Percentiles rank a stretch among this genome's conserved stretches.
phyloP scores from a whole-genome alignment of 257 asterid genomes.

The Leonotis leonurus region DNA sequence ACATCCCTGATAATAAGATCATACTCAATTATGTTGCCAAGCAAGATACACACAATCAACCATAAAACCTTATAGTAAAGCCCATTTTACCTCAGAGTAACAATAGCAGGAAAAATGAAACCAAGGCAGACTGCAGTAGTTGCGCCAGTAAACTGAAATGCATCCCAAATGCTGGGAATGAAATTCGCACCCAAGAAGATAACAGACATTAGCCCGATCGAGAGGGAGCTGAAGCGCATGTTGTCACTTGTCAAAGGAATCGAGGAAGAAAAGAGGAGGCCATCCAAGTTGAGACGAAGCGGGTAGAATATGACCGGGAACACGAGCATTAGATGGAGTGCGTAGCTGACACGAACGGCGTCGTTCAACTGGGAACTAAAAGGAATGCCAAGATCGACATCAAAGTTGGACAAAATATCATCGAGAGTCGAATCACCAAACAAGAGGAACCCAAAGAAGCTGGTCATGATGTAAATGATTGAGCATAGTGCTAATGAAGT shows the following conservation, averaged over 20 bases:
- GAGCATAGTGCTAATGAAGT: conserved; percentile 51
- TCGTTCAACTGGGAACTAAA: conserved; percentile 35
- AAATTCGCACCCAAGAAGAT: conserved; percentile 46
- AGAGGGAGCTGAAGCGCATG: conserved; percentile 23
- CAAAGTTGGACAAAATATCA: conserved; percentile 39
- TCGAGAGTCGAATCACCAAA: conserved; percentile 51
- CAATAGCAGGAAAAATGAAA: conserved; percentile 42
- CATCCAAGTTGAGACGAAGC: conserved; percentile 44
- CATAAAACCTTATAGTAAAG: not conserved
- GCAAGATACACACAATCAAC: not conserved
- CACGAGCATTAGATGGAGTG: conserved; percentile 44
- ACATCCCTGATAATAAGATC: conserved; percentile 41
- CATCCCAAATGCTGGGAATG: conserved; percentile 54
- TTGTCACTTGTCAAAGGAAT: conserved; percentile 22
- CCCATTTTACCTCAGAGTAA: conserved; percentile 41
- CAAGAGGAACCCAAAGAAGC: conserved; percentile 54
- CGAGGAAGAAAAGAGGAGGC: conserved; percentile 31
- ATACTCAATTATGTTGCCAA: not conserved
- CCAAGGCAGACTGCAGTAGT: conserved; percentile 42
- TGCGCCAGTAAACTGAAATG: conserved; percentile 49
- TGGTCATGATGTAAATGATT: conserved; percentile 39
- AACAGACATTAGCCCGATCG: conserved; percentile 22
- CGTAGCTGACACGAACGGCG: conserved; percentile 42
- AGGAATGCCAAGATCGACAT: conserved; percentile 41
- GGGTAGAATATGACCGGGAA: conserved; percentile 39